Evolutionary conservation across 2,329 filamentous ascomycete genomes (phyloP), one percentile per base, ranked within the genome.

Genomic region (Epichloe uncinata): DNA sequence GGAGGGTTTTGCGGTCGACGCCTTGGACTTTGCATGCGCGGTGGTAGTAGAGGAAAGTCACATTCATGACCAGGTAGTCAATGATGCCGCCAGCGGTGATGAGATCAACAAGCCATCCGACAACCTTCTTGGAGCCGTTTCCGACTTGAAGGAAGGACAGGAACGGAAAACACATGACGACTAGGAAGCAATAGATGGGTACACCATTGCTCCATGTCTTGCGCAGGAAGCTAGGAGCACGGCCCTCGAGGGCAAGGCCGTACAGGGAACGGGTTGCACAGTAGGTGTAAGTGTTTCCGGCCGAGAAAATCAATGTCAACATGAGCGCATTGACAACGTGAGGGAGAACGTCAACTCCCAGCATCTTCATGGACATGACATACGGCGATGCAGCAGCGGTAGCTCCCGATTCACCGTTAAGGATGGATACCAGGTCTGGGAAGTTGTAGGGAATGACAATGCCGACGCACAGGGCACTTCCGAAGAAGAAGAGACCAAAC

Each of bases 401-500:
- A 13, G 54, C 57, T 9, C 18, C 26, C 8, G 73, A 52, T 0
- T 53, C 49, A 3, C 72, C 68, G 6, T 66, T 66, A 52, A 81
- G 76, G 1, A 76, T 77, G 5, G 18, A 44, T 8, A 63, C 67
- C 51, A 87, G 68, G 12, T 70, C 72, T 0, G 68, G 57, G 57
- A 86, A 80, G 52, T 85, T 76, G 61, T 79, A 81, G 3, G 84
- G 73, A 45, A 87, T 72, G 44, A 85, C 64, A 45, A 86, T 82
- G 16, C 81, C 82, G 22, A 85, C 76, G 30, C 73, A 74, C 1
- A 89, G 69, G 2, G 82, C 79, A 4, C 83, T 82, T 3, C 84
- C 73, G 22, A 87, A 73, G 65, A 87, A 87, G 66, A 88, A 87
- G 15, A 79, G 66, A 2, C 78, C 82, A 46, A 88, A 74, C 42